phyloP scores from a whole-genome alignment of 139 green algal genomes.

The Coelastrella sp. region DNA sequence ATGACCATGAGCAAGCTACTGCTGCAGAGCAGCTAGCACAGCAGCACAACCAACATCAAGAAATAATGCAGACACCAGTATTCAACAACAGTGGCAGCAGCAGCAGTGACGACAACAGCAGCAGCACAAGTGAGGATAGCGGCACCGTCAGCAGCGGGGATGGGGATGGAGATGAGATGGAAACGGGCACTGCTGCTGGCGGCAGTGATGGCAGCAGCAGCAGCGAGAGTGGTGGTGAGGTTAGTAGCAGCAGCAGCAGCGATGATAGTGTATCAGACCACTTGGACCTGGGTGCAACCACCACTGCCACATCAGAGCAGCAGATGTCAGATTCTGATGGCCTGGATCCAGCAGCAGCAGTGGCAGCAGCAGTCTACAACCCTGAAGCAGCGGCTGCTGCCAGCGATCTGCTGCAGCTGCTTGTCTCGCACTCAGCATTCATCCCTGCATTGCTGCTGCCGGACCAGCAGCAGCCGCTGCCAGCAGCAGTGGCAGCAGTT shows the following conservation, averaged over 20 bases:
- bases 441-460: conserved; percentile 51
- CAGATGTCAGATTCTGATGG: neutral
- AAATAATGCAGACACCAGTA: too few relatives aligned
- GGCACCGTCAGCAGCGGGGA: neutral
- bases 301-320: neutral
- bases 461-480: conserved; percentile 17
- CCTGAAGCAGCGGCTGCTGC: conserved; percentile 13
- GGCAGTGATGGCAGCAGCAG: conserved; percentile 15
- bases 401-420: conserved; percentile 61
- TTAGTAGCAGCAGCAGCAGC: neutral
- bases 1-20: neutral
- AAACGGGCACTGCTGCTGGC: neutral
- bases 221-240: conserved; percentile 5
- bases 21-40: neutral
- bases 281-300: neutral
- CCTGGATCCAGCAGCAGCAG: neutral
- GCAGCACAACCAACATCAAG: too few relatives aligned
- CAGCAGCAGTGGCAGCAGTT: conserved; percentile 22
- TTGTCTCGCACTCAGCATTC: conserved; percentile 21
- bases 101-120: neutral
- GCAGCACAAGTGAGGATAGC: neutral
- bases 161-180: neutral
- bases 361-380: conserved; percentile 11
- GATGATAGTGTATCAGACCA: neutral
- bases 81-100: neutral